Conservation (phyloP, 73 alveolate genomes). For the Effrenium voratum region DNA sequence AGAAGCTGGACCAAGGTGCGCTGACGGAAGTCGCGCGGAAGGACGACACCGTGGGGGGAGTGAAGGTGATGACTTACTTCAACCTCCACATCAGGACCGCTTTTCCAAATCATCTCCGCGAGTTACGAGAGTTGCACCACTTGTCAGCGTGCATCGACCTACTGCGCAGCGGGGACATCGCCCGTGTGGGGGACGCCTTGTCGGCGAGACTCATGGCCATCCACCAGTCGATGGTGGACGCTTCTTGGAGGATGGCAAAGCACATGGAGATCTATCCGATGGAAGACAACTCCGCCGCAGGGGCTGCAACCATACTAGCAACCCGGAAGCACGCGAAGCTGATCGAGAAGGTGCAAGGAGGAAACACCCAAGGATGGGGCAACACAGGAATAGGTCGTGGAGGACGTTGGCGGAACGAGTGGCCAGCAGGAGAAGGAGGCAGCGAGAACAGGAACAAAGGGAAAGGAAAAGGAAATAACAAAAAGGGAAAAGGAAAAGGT, state of each 20-base stretch:
- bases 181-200: slow-evolving; percentile 6
- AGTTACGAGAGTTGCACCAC: too few species aligned
- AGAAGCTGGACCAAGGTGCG: neutral
- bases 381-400: neutral
- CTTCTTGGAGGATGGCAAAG: neutral
- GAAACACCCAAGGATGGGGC: neutral
- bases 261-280: neutral
- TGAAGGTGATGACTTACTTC: neutral
- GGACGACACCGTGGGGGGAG: neutral
- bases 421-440: neutral
- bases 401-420: neutral
- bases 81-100: neutral
- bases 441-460: neutral
- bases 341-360: neutral
- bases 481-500: neutral
- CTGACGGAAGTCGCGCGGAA: neutral
- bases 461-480: neutral
- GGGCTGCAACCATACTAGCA: neutral
- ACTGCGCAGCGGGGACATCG: neutral
- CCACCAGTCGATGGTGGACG: neutral
- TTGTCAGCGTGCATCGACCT: neutral
- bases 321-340: neutral
- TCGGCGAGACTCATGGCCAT: slow-evolving; percentile 19
- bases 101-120: neutral
- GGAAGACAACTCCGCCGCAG: neutral